Evolutionary conservation across 352 stramenopile species (phyloP).

Genomic region (Pythium dissimile): DNA sequence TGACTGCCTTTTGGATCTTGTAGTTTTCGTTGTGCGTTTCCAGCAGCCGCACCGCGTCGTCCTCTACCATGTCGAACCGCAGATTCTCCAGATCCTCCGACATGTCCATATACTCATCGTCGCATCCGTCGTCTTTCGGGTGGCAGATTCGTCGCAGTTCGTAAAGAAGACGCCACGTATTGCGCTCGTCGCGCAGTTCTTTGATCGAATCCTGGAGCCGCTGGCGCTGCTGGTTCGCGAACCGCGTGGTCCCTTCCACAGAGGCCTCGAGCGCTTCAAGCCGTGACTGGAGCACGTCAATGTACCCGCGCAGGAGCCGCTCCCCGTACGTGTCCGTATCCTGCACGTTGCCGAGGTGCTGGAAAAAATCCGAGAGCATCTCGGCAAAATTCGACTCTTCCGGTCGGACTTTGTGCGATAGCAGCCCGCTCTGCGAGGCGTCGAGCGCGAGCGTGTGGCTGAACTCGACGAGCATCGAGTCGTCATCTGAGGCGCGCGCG

Average conservation of each 20-base stretch:
- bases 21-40: conserved; percentile 62
- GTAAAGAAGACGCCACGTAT: conserved; percentile 79
- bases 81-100: conserved; percentile 35
- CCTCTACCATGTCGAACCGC: conserved; percentile 75
- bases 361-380: conserved; percentile 74
- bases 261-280: conserved; percentile 52
- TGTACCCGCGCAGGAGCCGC: conserved; percentile 71
- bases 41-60: conserved; percentile 61
- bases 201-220: conserved; percentile 49
- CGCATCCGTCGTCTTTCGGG: conserved; percentile 29
- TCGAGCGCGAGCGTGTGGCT: conserved; percentile 37
- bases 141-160: conserved; percentile 67
- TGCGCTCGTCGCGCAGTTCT: conserved; percentile 73
- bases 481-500: conserved; percentile 25
- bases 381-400: conserved; percentile 76
- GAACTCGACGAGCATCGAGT: conserved; percentile 47
- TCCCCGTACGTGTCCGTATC: conserved; percentile 73
- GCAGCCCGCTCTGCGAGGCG: conserved; percentile 29
- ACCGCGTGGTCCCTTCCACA: conserved; percentile 16
- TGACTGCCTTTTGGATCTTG: conserved; percentile 68
- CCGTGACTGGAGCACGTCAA: conserved; percentile 65
- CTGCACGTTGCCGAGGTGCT: conserved; percentile 60
- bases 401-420: conserved; percentile 60
- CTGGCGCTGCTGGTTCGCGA: conserved; percentile 19
- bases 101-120: conserved; percentile 33